These are phyloP conservation scores for Coemansia sp. DNA, from an alignment of 192 early-diverging fungal species.

Conservation along the genomic window DNA sequence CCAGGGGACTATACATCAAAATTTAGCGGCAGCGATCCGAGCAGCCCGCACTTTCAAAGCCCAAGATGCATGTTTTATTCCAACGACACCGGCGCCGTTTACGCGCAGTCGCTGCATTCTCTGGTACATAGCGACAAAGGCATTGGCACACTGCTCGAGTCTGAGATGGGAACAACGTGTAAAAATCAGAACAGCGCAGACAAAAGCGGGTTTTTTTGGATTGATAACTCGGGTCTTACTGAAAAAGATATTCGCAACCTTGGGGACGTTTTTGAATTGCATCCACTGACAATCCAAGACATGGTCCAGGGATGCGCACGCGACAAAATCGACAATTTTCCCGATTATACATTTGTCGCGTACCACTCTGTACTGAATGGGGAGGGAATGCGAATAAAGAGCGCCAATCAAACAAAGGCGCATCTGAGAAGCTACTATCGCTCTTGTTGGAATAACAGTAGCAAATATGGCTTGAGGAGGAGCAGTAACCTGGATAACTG, in stretches of 20 bases:
- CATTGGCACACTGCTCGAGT: slow-evolving; percentile 13
- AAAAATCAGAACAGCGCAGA: neutral
- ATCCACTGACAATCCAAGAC: slow-evolving; percentile 85
- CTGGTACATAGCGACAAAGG: slow-evolving; percentile 10
- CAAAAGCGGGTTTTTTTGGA: slow-evolving; percentile 63
- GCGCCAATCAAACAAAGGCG: neutral
- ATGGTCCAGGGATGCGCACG: slow-evolving; percentile 83
- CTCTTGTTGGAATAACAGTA: neutral
- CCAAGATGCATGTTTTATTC: slow-evolving; percentile 34
- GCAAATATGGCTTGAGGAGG: neutral
- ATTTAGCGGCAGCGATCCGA: neutral
- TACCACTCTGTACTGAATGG: slow-evolving; percentile 47
- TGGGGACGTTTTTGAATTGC: slow-evolving; percentile 66
- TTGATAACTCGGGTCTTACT: slow-evolving; percentile 62
- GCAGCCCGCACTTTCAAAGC: neutral
- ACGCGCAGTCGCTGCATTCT: slow-evolving; percentile 17
- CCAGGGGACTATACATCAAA: neutral
- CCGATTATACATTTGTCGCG: slow-evolving; percentile 63
- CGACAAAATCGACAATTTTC: slow-evolving; percentile 82
- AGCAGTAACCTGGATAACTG: slow-evolving; percentile 1
- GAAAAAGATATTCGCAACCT: slow-evolving; percentile 60
- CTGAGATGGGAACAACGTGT: neutral
- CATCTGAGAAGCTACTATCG: neutral
- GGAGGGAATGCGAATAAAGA: neutral
- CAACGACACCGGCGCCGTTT: slow-evolving; percentile 21